Base-by-base conservation (phyloP, 768 basidiomycete species). In the Boletus rubropictus region DNA sequence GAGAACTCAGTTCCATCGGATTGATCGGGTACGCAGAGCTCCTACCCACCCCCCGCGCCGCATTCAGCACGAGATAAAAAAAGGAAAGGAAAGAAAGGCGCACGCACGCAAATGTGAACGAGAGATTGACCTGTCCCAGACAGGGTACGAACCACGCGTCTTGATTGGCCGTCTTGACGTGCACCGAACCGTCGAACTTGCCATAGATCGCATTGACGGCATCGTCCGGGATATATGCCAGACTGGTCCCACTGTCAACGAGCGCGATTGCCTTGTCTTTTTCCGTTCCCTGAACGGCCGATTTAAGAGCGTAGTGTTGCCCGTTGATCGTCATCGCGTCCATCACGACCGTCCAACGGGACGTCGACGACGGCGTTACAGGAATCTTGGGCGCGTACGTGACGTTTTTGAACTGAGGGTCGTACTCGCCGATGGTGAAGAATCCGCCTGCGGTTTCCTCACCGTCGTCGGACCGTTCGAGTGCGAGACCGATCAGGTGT, bases 191-290 rank as follows among this genome's bases (percentile, higher is more conserved):
- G 18, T 61, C 59, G 25, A 76, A 55, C n/a, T 50, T 44, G 17
- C 69, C 60, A 40, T 73, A 76, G 27, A 76, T 70, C 0, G 61
- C 67, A 47, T 72, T 59, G 27, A 66, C 57, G 1, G 71, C 62
- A 15, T 55, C 49, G 5, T 44, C 43, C 0, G 74, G 67, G 38
- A 76, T 52, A 3, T 69, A 61, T 15, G 68, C 67, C 21, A 58
- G 51, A 34, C 74, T 74, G 12, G 69, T 70, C 21, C 74, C 75
- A 4, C 72, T 76, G 36, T 75, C 75, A 33, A 76, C 55, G 9
- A 76, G 59, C 9, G 71, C 63, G 14, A 69, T 60, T n/a, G 62
- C 56, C 1, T 62, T 54, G 1, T 64, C 70, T 0, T 51, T 47
- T 7, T 70, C 64, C 5, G 67, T 60, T 3, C 60, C 63, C 2